Evolutionary conservation across 1,139 yeast genomes (phyloP).

Genomic region (Saccharomyces pastorianus): DNA sequence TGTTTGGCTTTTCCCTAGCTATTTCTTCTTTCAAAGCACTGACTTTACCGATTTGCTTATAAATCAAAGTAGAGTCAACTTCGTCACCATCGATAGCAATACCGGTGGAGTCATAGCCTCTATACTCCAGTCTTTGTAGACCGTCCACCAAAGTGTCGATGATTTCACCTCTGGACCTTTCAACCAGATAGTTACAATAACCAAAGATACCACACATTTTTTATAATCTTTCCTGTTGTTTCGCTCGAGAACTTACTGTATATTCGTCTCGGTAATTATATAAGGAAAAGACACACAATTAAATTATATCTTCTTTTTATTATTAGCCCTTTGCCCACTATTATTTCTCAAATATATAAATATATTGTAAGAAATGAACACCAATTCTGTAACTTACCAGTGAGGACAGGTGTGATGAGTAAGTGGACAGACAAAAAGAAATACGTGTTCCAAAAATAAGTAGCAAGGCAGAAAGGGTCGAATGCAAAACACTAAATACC

Average conservation of each 20-base stretch:
- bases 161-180: conserved; percentile 86
- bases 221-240: neutral
- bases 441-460: neutral
- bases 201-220: conserved; percentile 89
- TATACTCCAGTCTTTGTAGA: conserved; percentile 84
- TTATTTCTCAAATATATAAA: neutral
- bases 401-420: neutral
- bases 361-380: neutral
- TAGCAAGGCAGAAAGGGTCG: neutral
- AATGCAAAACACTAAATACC: neutral
- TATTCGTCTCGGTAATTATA: neutral
- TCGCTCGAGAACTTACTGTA: neutral
- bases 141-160: conserved; percentile 86
- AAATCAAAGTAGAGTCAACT: conserved; percentile 54
- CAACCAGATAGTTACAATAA: conserved; percentile 90
- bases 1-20: conserved; percentile 45
- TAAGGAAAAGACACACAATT: neutral
- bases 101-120: conserved; percentile 98
- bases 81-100: conserved; percentile 88
- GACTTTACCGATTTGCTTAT: conserved; percentile 90
- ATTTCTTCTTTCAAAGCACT: conserved; percentile 67
- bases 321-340: neutral
- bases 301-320: neutral
- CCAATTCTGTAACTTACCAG: neutral
- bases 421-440: neutral